These are phyloP conservation scores for Sequoiadendron giganteum DNA, from an alignment of 75 land plant genomes.

Conservation along the genomic window DNA sequence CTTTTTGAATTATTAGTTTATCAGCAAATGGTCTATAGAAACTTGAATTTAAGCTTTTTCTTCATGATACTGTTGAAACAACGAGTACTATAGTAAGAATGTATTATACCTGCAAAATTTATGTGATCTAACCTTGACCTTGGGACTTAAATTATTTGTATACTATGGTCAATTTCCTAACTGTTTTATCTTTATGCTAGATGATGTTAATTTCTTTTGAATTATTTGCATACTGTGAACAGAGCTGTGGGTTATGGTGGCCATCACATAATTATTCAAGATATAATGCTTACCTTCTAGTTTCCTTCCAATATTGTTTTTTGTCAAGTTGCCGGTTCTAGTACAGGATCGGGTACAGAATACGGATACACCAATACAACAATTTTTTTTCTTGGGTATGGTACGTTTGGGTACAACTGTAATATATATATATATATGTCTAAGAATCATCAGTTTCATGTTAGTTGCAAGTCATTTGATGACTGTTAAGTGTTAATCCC, in stretches of 20 bases:
- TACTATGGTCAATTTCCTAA: background rate
- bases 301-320: background rate
- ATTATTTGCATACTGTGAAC: background rate
- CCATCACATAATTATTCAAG: background rate
- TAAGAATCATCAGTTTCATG: background rate
- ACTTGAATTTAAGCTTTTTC: background rate
- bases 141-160: background rate
- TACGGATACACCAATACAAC: no score
- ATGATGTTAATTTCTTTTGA: background rate
- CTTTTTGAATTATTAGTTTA: background rate
- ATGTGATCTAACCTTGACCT: background rate
- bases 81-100: background rate
- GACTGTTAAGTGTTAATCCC: no score
- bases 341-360: no score
- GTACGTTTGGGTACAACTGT: no score
- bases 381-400: no score
- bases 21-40: background rate
- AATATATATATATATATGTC: no score
- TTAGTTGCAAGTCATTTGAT: background rate
- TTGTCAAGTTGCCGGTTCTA: no score
- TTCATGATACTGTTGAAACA: background rate
- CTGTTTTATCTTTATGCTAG: background rate
- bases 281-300: background rate
- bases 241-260: background rate
- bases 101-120: background rate